Base-by-base conservation (phyloP, 768 basidiomycete species). In the Tephrocybe rancida region DNA sequence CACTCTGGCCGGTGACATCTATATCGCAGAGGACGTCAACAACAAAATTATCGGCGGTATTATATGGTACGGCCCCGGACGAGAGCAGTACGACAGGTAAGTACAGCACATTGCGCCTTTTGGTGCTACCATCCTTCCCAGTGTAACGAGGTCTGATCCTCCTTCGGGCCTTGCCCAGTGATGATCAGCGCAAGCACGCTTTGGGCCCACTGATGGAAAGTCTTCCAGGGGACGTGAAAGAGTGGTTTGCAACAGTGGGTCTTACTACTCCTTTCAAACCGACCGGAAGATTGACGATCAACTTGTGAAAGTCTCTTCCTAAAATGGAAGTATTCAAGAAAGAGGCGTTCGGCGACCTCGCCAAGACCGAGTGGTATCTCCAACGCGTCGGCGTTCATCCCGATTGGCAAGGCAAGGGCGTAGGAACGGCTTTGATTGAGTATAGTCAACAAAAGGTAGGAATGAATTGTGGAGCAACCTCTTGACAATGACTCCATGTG, bases 341-440 rank as follows among this genome's bases (percentile, higher is more conserved):
- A 21, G 26, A 18, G 21, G 14, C 26, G 21, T 57, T 57, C 30
- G 52, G 56, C 3, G 52, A 54, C 10, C 44, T 32, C 7, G 45
- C 45, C 0, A 50, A 52, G 5, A 54, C 50, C 21, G 50, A 49
- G n/a, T 51, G 47, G 51, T 54, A 59, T 50, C 54, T 50, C 44
- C 48, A 54, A 21, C 45, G 50, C 18, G 25, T 44, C 21, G 50
- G 47, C 21, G 41, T 53, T 22, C 50, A 44, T 19, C 52, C 54
- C 30, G 42, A 45, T 27, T 51, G 49, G 53, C 52, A 55, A 55
- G 49, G 57, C 19, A 54, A 49, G 27, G 52, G 48, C 18, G 42
- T 60, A 22, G 45, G 52, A 32, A 57, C 49, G 35, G 52, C 55
- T 1, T 44, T 60, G 44, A 51, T 54, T 38, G 45, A 60, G 18